Conservation (phyloP, 306 rosid species). For the Glycine tomentella region DNA sequence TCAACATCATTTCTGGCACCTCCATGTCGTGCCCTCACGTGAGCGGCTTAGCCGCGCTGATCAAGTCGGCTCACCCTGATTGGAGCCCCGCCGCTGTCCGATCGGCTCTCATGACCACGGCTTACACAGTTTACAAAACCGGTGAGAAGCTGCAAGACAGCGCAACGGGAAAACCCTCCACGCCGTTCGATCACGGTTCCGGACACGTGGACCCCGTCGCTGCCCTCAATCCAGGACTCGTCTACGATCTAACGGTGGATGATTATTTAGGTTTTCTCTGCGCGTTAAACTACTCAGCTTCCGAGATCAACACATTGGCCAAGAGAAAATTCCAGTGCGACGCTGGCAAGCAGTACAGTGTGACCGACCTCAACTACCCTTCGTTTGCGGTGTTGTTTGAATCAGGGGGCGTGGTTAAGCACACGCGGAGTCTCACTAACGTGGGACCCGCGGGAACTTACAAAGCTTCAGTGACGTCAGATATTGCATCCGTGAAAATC, state of each 20-base stretch:
- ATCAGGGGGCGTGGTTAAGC: constrained; percentile 48
- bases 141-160: constrained; percentile 65
- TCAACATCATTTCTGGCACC: constrained; percentile 92
- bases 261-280: constrained; percentile 80
- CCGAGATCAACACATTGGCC: constrained; percentile 56
- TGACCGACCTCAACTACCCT: constrained; percentile 79
- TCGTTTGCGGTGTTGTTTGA: constrained; percentile 73
- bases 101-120: constrained; percentile 93
- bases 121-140: constrained; percentile 72
- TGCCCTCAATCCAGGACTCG: constrained; percentile 84
- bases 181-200: constrained; percentile 85
- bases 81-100: constrained; percentile 93
- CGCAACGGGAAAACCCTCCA: constrained; percentile 71
- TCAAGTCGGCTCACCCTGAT: constrained; percentile 81
- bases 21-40: constrained; percentile 99
- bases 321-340: constrained; percentile 71
- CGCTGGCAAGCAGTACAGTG: constrained; percentile 64
- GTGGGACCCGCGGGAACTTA: constrained; percentile 82
- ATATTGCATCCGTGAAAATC: constrained; percentile 59
- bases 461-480: constrained; percentile 63
- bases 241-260: constrained; percentile 67
- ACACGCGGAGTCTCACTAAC: constrained; percentile 68
- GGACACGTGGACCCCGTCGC: constrained; percentile 89
- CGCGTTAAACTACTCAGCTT: constrained; percentile 66
- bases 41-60: constrained; percentile 82